Evolutionary conservation across 495 filamentous ascomycete species (phyloP).

Genomic region (Penicillium silybi): DNA sequence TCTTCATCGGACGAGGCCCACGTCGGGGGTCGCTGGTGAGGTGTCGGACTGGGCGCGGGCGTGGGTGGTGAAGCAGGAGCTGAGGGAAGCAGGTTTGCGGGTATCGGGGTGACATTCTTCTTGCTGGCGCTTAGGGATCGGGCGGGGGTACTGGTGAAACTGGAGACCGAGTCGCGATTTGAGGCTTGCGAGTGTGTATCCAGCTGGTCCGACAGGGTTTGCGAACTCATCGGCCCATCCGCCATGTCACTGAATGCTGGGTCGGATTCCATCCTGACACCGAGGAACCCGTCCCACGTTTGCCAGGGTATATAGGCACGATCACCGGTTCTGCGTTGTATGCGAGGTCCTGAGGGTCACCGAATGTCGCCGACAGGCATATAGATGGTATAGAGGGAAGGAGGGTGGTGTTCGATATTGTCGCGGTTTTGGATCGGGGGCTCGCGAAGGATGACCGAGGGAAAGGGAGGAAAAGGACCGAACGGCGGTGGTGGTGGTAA

Average conservation of each 20-base stretch:
- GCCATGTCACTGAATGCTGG: constrained; percentile 29
- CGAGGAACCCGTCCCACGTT: background rate
- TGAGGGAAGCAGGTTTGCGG: constrained; percentile 59
- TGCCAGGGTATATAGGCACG: background rate
- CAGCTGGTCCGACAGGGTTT: constrained; percentile 29
- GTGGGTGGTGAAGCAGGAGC: constrained; percentile 67
- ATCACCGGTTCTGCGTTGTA: background rate
- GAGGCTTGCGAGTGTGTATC: constrained; percentile 26
- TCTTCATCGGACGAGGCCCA: constrained; percentile 57
- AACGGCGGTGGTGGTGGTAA: background rate
- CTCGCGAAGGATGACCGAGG: constrained; percentile 18
- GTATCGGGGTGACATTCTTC: constrained; percentile 48
- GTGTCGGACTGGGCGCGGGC: constrained; percentile 64
- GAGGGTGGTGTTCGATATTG: background rate
- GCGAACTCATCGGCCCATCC: constrained; percentile 29
- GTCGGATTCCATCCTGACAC: constrained; percentile 28
- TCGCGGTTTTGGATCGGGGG: constrained; percentile 4
- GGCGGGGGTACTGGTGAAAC: constrained; percentile 38
- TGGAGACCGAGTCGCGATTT: constrained; percentile 32
- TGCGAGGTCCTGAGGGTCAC: background rate
- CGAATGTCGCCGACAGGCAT: background rate
- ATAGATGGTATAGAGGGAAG: background rate
- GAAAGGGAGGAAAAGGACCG: constrained; percentile 8
- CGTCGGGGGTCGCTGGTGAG: constrained; percentile 54
- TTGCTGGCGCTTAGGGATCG: constrained; percentile 50